Conservation (phyloP, 306 rosid species). For the Begonia peltatifolia region DNA sequence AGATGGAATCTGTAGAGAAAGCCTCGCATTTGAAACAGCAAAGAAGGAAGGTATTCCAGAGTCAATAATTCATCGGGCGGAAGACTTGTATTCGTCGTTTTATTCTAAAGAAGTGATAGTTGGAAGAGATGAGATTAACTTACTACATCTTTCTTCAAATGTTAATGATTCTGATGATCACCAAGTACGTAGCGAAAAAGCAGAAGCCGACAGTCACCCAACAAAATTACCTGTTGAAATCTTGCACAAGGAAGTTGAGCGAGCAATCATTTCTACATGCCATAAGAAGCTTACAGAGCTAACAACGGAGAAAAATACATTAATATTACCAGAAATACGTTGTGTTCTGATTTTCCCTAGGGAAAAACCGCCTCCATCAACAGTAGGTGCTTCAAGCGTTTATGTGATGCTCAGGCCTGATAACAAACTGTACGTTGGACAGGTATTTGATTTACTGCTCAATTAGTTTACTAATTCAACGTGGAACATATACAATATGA, state of each 20-base stretch:
- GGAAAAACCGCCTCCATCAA: conserved; percentile 86
- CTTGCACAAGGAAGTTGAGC: conserved; percentile 40
- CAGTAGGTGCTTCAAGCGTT: conserved; percentile 79
- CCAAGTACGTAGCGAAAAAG: conserved; percentile 10
- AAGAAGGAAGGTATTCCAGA: conserved; percentile 69
- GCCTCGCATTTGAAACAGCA: conserved; percentile 98
- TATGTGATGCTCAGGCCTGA: conserved; percentile 74
- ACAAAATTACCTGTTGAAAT: conserved; percentile 17
- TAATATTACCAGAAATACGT: conserved; percentile 22
- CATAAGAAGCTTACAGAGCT: conserved; percentile 48
- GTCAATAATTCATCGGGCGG: conserved; percentile 60
- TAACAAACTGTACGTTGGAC: conserved; percentile 62
- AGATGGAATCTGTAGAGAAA: conserved; percentile 76
- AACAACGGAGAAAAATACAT: conserved; percentile 13
- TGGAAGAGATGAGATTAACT: conserved; percentile 16
- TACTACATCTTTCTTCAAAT: conserved; percentile 17
- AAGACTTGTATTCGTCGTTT: conserved; percentile 49
- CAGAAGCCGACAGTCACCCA: conserved; percentile 13
- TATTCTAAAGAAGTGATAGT: conserved; percentile 27
- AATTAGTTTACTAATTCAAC: background rate
- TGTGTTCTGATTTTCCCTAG: conserved; percentile 43
- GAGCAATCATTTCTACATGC: conserved; percentile 51
- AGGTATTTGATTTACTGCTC: conserved; percentile 34
- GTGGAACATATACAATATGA: background rate
- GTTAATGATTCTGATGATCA: conserved; percentile 21